A percentile compares a stretch with the other conserved stretches of the same genome.
Evolutionary conservation across 352 stramenopile species (phyloP).

Genomic region (Pythium folliculosum): DNA sequence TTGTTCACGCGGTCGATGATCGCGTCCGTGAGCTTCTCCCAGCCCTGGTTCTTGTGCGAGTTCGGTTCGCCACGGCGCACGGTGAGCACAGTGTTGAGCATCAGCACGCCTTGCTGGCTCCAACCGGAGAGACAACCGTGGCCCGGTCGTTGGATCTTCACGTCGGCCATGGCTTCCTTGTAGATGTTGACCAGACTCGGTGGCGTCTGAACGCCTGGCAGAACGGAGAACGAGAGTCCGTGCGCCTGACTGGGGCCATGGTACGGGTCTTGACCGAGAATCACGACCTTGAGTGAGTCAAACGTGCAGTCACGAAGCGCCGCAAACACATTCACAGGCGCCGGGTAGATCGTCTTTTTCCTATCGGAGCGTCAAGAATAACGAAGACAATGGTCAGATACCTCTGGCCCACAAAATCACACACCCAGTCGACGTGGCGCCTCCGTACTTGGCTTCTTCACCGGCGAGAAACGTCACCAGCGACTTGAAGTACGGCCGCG

Average conservation of each 20-base stretch:
- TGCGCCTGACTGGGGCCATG: constrained; percentile 86
- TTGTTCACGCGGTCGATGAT: constrained; percentile 88
- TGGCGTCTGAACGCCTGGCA: constrained; percentile 85
- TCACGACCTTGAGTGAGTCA: constrained; percentile 90
- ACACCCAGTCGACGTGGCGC: background rate
- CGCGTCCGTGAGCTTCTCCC: constrained; percentile 97
- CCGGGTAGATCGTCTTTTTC: constrained; percentile 88
- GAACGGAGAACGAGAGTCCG: constrained; percentile 91
- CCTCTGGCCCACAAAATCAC: background rate
- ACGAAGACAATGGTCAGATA: background rate
- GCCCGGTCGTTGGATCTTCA: constrained; percentile 65
- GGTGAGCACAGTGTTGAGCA: constrained; percentile 98
- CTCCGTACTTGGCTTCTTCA: constrained; percentile 44
- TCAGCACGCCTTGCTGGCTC: constrained; percentile 95
- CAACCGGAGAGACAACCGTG: constrained; percentile 94
- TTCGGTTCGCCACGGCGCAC: constrained; percentile 92
- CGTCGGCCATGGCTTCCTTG: constrained; percentile 92
- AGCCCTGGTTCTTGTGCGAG: constrained; percentile 96
- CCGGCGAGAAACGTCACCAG: constrained; percentile 48
- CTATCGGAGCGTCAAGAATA: constrained; percentile 6
- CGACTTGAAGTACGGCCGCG: constrained; percentile 46
- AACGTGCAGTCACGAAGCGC: constrained; percentile 90
- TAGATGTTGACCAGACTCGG: constrained; percentile 98
- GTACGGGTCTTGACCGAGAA: constrained; percentile 93
- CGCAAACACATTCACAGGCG: constrained; percentile 85